Conservation (phyloP, 2,329 filamentous ascomycete species). For the Stemphylium beticola region DNA sequence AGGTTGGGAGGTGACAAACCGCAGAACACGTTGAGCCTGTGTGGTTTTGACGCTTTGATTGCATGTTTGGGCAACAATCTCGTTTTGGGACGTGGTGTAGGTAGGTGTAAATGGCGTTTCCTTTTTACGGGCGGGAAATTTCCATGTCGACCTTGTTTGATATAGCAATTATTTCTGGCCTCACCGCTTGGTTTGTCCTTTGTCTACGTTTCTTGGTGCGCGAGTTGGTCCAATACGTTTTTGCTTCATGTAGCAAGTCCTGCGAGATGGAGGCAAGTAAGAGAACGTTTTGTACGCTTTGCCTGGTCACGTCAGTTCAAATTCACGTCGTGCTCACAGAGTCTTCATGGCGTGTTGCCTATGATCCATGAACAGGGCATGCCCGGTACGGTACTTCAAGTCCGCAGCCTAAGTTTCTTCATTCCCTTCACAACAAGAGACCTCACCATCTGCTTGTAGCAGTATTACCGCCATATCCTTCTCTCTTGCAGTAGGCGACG, state of each 20-base stretch:
- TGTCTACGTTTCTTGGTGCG: not conserved
- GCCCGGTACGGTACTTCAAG: too few relatives aligned
- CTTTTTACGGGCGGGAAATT: not conserved
- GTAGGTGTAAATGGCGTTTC: not conserved
- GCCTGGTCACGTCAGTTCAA: too few relatives aligned
- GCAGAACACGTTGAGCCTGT: not conserved
- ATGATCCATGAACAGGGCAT: too few relatives aligned
- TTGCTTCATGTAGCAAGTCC: not conserved
- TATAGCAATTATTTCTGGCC: not conserved
- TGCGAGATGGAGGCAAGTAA: not conserved
- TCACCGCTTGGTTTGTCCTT: not conserved
- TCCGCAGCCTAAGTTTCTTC: too few relatives aligned
- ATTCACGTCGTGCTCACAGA: too few relatives aligned
- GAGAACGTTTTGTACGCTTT: too few relatives aligned
- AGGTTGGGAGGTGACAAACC: not conserved
- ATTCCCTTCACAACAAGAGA: too few relatives aligned
- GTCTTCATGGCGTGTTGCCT: too few relatives aligned
- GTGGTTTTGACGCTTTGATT: not conserved
- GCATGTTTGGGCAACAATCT: not conserved
- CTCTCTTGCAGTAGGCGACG: too few relatives aligned
- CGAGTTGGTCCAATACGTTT: not conserved
- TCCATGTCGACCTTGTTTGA: not conserved
- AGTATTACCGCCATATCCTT: too few relatives aligned
- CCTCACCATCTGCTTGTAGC: too few relatives aligned
- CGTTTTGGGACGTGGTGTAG: not conserved